A percentile compares a stretch with the other conserved stretches of the same genome.
These are phyloP conservation scores for Leishmania arabica DNA, from an alignment of 208 protist genomes.

Conservation along the genomic window DNA sequence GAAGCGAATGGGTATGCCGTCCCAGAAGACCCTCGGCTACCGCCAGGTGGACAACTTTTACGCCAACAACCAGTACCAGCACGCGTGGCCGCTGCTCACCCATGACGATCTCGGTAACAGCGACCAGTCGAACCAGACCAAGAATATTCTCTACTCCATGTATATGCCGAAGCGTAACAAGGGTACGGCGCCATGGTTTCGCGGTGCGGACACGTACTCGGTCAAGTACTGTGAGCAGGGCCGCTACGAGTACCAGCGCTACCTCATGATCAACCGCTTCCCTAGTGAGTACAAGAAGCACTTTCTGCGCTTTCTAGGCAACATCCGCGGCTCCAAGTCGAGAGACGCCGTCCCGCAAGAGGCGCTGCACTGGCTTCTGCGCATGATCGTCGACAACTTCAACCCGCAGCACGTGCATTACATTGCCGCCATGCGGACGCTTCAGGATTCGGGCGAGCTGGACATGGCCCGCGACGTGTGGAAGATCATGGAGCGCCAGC, in stretches of 20 bases:
- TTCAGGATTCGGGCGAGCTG: conserved; percentile 70
- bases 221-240: conserved; percentile 93
- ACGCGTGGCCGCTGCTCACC: conserved; percentile 88
- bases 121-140: conserved; percentile 90
- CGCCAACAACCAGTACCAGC: conserved; percentile 87
- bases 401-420: conserved; percentile 93
- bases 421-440: conserved; percentile 85
- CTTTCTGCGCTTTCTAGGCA: conserved; percentile 79
- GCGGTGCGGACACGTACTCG: conserved; percentile 91
- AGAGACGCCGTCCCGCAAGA: conserved; percentile 74
- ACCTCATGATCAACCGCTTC: conserved; percentile 92
- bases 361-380: conserved; percentile 91
- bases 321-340: conserved; percentile 54
- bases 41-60: conserved; percentile 78
- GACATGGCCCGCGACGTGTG: conserved; percentile 93
- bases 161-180: conserved; percentile 94
- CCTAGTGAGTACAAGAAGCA: conserved; percentile 93
- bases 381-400: conserved; percentile 94
- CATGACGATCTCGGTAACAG: conserved; percentile 91
- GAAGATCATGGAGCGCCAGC: conserved; percentile 93
- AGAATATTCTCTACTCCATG: conserved; percentile 90
- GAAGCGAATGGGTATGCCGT: conserved; percentile 79
- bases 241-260: conserved; percentile 92
- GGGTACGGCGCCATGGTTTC: conserved; percentile 90
- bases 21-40: conserved; percentile 56